A percentile compares a stretch with the other conserved stretches of the same genome.
Conservation (phyloP, 2,329 filamentous ascomycete genomes). For the Aspergillus luchuensis region DNA sequence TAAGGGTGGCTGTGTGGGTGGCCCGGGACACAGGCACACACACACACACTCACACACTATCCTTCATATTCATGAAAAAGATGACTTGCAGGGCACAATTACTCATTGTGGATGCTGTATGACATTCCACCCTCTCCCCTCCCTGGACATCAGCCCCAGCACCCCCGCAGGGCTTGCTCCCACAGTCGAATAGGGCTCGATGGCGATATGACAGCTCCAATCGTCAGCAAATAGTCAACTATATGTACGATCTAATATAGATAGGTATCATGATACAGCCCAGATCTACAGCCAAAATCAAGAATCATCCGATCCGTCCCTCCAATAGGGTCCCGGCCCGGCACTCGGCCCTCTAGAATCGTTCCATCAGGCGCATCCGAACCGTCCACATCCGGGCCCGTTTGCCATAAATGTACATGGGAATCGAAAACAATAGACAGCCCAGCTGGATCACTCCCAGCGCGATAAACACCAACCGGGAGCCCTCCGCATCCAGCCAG, state of each 20-base stretch:
- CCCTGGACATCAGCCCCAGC: neutral
- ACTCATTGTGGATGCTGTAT: neutral
- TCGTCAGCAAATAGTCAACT: neutral
- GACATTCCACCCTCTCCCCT: neutral
- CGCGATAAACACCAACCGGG: conserved; percentile 76
- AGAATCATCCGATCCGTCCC: neutral
- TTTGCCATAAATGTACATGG: conserved; percentile 95
- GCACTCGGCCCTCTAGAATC: conserved; percentile 14
- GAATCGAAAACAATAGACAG: conserved; percentile 73
- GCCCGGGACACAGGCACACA: neutral
- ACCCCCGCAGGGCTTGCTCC: neutral
- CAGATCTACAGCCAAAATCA: conserved; percentile 1
- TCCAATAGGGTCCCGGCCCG: neutral
- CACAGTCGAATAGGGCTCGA: neutral
- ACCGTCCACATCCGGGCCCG: conserved; percentile 92
- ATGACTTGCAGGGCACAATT: neutral
- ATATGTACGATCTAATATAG: neutral
- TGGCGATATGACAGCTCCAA: neutral
- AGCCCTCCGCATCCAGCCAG: conserved; percentile 76
- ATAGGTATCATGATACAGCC: conserved; percentile 1
- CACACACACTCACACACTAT: too few species aligned
- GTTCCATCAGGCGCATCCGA: conserved; percentile 81
- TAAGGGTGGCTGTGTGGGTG: too few species aligned
- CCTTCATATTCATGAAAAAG: neutral
- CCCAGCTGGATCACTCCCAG: conserved; percentile 84